phyloP scores from a whole-genome alignment of 306 rosid species.

The Sophora flavescens region DNA sequence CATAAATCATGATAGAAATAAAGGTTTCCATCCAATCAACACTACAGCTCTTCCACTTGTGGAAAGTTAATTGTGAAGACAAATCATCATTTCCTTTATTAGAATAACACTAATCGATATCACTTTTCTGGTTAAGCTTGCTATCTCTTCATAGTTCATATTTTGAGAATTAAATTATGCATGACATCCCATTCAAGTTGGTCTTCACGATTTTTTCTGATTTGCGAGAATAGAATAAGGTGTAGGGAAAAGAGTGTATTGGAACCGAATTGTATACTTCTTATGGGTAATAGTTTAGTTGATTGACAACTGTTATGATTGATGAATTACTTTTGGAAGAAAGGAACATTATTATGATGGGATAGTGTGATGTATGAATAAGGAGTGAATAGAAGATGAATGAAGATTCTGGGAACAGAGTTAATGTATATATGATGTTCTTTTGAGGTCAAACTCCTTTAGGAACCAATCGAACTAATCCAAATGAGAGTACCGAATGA shows the following conservation, averaged over 20 bases:
- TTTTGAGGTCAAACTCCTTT: conserved; percentile 3
- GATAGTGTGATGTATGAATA: conserved; percentile 1
- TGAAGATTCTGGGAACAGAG: neutral
- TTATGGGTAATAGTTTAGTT: conserved; percentile 11
- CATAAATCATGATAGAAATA: conserved; percentile 14
- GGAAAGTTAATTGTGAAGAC: neutral
- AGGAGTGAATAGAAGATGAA: conserved; percentile 2
- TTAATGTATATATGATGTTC: neutral
- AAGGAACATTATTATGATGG: conserved; percentile 10
- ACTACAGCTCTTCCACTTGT: conserved; percentile 3
- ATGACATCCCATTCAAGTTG: neutral
- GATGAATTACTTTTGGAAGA: neutral
- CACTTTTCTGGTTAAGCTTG: conserved; percentile 10
- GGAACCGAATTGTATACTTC: neutral
- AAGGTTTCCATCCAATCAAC: conserved; percentile 12
- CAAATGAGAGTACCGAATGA: neutral
- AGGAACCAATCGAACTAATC: neutral
- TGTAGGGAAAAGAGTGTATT: neutral
- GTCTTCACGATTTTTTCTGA: neutral
- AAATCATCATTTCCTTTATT: conserved; percentile 8
- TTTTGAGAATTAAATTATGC: conserved; percentile 7
- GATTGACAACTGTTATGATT: neutral
- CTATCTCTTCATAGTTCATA: neutral
- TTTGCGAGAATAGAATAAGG: neutral
- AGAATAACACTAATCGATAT: neutral